A percentile compares a stretch with the other conserved stretches of the same genome.
phyloP scores from a whole-genome alignment of 768 basidiomycete species.

The Lactifluus volemus region DNA sequence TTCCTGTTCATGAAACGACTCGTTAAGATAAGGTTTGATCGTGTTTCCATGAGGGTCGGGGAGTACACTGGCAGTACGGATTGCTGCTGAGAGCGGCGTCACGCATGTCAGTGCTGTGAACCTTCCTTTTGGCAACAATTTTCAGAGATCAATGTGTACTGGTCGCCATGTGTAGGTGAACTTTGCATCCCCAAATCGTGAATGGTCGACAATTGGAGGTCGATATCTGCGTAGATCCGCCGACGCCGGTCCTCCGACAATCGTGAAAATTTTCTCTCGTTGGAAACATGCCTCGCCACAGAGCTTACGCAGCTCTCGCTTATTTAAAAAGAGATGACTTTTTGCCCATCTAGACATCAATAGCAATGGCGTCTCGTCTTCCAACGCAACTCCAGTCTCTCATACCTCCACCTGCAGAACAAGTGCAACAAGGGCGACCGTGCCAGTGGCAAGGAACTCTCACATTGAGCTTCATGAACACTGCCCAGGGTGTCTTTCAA shows the following conservation, averaged over 20 bases:
- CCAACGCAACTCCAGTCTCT: constrained; percentile 52
- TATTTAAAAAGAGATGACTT: neutral
- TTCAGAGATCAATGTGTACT: neutral
- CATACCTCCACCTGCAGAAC: constrained; percentile 46
- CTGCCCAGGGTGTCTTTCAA: constrained; percentile 36
- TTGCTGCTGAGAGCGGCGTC: neutral
- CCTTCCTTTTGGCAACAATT: neutral
- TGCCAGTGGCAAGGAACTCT: constrained; percentile 59
- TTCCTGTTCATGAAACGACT: neutral
- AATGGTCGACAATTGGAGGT: neutral
- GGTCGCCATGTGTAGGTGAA: neutral
- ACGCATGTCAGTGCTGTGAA: neutral
- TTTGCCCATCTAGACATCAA: neutral
- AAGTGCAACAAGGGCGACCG: constrained; percentile 34
- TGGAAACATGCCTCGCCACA: too few species aligned
- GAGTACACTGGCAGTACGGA: too few species aligned
- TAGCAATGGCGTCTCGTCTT: constrained; percentile 49
- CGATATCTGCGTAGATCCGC: too few species aligned
- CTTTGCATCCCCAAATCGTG: neutral
- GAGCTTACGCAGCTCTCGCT: too few species aligned
- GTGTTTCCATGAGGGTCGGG: constrained; percentile 6
- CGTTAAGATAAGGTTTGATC: constrained; percentile 6
- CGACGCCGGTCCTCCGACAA: too few species aligned
- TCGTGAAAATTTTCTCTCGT: too few species aligned
- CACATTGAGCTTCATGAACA: constrained; percentile 40